Conservation (phyloP, 2,329 filamentous ascomycete species). For the Biscogniauxia marginata region DNA sequence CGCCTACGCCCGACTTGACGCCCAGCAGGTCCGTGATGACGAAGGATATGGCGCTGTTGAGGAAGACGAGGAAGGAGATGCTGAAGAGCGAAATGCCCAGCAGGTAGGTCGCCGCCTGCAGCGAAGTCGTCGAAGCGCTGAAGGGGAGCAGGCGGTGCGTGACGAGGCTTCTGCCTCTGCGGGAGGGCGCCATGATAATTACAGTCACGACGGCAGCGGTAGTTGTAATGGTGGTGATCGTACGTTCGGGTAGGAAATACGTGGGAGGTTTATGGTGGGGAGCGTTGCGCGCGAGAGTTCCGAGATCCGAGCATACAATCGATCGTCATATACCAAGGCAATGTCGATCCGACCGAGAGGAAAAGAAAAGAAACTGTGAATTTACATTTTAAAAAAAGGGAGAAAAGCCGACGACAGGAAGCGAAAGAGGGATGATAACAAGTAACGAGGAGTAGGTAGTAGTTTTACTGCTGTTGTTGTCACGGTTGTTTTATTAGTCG, state of each 20-base stretch:
- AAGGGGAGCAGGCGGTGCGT: constrained; percentile 52
- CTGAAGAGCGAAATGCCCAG: constrained; percentile 81
- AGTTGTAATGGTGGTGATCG: background rate
- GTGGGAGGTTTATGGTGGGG: background rate
- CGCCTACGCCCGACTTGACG: constrained; percentile 69
- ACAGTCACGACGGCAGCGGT: background rate
- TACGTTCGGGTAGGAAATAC: background rate
- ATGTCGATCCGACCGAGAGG: background rate
- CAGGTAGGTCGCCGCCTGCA: constrained; percentile 72
- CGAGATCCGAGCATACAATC: background rate
- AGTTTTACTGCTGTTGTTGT: too few relatives aligned
- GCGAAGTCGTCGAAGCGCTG: constrained; percentile 55
- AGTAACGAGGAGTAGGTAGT: too few relatives aligned
- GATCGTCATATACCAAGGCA: background rate
- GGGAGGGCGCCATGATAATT: constrained; percentile 15
- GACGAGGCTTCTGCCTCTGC: constrained; percentile 10
- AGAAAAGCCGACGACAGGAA: too few relatives aligned
- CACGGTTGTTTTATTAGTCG: too few relatives aligned
- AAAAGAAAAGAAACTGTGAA: background rate
- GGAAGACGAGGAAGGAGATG: constrained; percentile 86
- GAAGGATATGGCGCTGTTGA: constrained; percentile 82
- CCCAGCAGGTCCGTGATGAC: constrained; percentile 82
- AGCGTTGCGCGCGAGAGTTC: background rate
- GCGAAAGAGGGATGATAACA: too few relatives aligned
- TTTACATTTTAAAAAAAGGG: background rate